Base-by-base conservation (phyloP, 805 yeast genomes). In the Teunomyces stri region DNA sequence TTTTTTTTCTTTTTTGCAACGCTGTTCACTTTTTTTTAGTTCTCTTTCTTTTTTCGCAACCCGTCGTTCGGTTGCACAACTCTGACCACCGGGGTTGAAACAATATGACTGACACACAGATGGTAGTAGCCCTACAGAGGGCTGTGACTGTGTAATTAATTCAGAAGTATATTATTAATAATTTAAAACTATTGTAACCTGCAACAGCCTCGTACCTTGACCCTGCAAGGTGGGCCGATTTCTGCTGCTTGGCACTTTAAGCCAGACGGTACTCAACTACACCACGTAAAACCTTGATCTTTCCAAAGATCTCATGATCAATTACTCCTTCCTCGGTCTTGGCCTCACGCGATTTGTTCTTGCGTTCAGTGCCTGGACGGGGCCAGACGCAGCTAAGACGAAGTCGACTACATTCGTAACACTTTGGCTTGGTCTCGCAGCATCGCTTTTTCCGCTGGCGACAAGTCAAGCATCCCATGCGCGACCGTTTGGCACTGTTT, bases 391-490 rank as follows among this genome's bases (percentile, higher is more conserved):
- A 87, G 45, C 72, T 76, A 42, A 87, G 69, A 10, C 81, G 72
- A 21, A 87, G 70, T 44, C 94, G 67, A n/a, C 64, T 52, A 62
- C 95, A 87, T 55, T 87, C 90, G 0, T 70, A 60, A 57, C 96
- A 87, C 21, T 62, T 62, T 3, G 95, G 95, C 46, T 75, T 75
- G 1, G 74, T 68, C 59, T 87, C 94, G 58, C 88, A 85, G 54
- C 95, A 87, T 46, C 90, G 74, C 60, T 86, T 87, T 71, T 87
- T 87, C 21, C 96, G 66, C 49, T 78, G 80, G 39, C 94, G 76
- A 55, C 96, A 87, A 1, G 95, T 85, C 37, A 85, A 68, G 61
- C 95, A 87, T 0, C 96, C 96, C 74, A 75, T 72, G 57, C 88
- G 72, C 13, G 86, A 81, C 47, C 89, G 68, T 55, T 71, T 79